Evolutionary conservation across 139 green algal species (phyloP).

Genomic region (Dunaliella primolecta): DNA sequence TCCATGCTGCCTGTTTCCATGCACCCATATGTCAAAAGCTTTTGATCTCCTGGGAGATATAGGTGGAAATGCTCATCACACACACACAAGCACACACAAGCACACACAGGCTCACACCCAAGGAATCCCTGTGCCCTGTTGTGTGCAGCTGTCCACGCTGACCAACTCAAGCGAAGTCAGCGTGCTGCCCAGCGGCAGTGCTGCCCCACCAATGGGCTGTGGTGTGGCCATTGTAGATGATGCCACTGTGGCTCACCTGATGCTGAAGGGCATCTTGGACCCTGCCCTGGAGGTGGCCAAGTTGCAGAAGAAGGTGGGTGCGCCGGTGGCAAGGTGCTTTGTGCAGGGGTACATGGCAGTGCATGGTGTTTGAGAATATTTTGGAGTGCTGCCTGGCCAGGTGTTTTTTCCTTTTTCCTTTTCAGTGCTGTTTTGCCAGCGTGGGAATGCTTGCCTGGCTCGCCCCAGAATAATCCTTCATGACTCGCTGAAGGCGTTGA

Average conservation of each 20-base stretch:
- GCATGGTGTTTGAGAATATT: no score
- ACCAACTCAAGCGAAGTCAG: conserved; percentile 28
- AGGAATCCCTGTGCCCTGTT: neutral
- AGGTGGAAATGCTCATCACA: neutral
- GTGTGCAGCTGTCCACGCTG: conserved; percentile 54
- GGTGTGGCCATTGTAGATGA: conserved; percentile 84
- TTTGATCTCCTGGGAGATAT: neutral
- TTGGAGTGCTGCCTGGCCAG: no score
- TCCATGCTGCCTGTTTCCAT: neutral
- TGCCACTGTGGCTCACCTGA: conserved; percentile 60
- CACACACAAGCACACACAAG: neutral
- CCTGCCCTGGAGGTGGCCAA: conserved; percentile 82
- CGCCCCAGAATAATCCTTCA: no score
- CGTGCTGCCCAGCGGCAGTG: neutral
- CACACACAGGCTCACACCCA: neutral
- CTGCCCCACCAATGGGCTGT: conserved; percentile 63
- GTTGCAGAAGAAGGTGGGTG: conserved; percentile 80
- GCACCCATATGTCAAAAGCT: no score
- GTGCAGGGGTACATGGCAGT: neutral
- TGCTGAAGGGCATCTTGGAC: conserved; percentile 85
- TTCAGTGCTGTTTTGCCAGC: no score
- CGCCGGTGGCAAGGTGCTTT: no score
- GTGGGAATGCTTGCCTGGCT: no score
- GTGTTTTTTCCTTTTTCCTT: neutral
- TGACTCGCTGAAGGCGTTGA: no score